Conservation (phyloP, 2,329 filamentous ascomycete genomes). For the Fusarium chuoi region DNA sequence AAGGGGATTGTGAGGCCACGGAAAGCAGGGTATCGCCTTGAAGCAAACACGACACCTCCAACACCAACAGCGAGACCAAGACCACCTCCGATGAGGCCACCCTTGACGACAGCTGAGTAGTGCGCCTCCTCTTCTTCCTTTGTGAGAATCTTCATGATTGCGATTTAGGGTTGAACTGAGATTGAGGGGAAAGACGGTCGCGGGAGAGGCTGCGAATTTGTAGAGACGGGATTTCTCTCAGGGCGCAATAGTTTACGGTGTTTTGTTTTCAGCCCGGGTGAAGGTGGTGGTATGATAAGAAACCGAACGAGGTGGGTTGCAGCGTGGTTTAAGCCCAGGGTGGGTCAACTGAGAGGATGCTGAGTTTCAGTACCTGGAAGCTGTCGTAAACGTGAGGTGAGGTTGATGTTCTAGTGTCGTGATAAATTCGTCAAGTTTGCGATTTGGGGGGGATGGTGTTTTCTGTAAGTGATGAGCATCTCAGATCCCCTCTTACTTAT, state of each 20-base stretch:
- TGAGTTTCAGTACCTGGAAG: conserved; percentile 6
- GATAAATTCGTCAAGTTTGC: not conserved
- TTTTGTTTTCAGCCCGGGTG: conserved; percentile 16
- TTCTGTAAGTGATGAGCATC: conserved; percentile 4
- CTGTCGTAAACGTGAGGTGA: conserved; percentile 4
- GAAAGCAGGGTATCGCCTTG: conserved; percentile 79
- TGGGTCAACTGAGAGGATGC: conserved; percentile 24
- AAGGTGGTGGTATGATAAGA: conserved; percentile 37
- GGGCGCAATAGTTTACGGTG: not conserved
- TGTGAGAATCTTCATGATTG: conserved; percentile 91
- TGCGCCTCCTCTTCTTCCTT: conserved; percentile 91
- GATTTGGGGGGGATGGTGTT: not conserved
- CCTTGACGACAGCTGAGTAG: conserved; percentile 83
- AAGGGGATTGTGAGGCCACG: conserved; percentile 87
- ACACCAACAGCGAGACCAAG: conserved; percentile 75
- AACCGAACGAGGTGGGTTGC: conserved; percentile 27
- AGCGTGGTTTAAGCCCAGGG: conserved; percentile 34
- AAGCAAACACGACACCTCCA: conserved; percentile 74
- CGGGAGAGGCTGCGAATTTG: not conserved
- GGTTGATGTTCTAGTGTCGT: not conserved
- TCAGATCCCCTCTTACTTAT: not conserved
- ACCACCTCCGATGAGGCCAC: conserved; percentile 78
- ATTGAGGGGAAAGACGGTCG: not conserved
- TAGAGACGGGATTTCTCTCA: conserved; percentile 3
- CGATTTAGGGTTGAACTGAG: conserved; percentile 31